A percentile compares a stretch with the other conserved stretches of the same genome.
Evolutionary conservation across 768 basidiomycete genomes (phyloP).

Genomic region (Hortiboletus campestris): DNA sequence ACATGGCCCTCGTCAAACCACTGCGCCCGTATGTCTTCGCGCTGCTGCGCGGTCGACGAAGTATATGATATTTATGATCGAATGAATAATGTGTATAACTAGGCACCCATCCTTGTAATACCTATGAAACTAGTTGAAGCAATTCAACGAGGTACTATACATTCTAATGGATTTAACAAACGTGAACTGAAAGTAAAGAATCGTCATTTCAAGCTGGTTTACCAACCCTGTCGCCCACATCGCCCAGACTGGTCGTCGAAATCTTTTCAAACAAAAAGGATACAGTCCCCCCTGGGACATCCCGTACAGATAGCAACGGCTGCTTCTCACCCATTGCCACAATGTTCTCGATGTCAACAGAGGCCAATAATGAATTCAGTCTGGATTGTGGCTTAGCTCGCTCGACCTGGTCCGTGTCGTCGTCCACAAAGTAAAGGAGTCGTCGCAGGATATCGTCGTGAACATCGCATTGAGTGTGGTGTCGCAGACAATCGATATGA

Average conservation of each 20-base stretch:
- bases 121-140: not conserved
- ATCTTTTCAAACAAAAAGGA: conserved; percentile 75
- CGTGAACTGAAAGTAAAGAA: not conserved
- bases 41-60: conserved; percentile 10
- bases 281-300: conserved; percentile 62
- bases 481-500: conserved; percentile 72
- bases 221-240: not conserved
- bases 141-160: not conserved
- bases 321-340: conserved; percentile 33
- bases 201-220: not conserved
- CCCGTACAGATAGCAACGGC: conserved; percentile 41
- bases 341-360: conserved; percentile 50
- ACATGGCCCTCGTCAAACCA: conserved; percentile 10
- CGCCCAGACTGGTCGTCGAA: conserved; percentile 24
- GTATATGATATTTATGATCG: conserved; percentile 1
- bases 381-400: conserved; percentile 24
- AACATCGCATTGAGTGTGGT: conserved; percentile 45
- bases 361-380: conserved; percentile 35
- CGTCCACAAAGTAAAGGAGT: conserved; percentile 34
- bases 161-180: not conserved
- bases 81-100: conserved; percentile 5
- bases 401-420: conserved; percentile 10
- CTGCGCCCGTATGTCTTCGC: conserved; percentile 3
- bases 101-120: conserved; percentile 5
- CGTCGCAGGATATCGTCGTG: conserved; percentile 65